A percentile compares a stretch with the other conserved stretches of the same genome.
Evolutionary conservation across 148 eudicot species (phyloP).

Genomic region (Vaccinium myrtillus): DNA sequence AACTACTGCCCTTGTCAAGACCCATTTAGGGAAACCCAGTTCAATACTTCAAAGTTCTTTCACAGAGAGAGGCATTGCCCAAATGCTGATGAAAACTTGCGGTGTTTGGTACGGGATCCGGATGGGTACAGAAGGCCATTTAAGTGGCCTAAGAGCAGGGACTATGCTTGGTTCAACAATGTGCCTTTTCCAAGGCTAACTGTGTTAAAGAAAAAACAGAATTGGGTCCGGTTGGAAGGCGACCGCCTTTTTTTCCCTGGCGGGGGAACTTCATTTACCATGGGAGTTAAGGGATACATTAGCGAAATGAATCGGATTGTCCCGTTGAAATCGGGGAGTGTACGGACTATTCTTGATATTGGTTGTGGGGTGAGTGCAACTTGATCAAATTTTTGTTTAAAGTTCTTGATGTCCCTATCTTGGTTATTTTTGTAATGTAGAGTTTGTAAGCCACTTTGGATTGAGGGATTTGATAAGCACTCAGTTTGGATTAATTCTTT

Average conservation of each 20-base stretch:
- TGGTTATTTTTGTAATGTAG: slow-evolving; percentile 1
- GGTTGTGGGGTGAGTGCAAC: slow-evolving; percentile 58
- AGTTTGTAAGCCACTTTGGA: neutral
- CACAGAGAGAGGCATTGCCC: slow-evolving; percentile 74
- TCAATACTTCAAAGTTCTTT: slow-evolving; percentile 13
- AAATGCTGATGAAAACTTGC: slow-evolving; percentile 23
- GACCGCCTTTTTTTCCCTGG: slow-evolving; percentile 50
- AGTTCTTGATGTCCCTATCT: neutral
- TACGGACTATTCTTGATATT: slow-evolving; percentile 54
- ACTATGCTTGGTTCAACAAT: slow-evolving; percentile 56
- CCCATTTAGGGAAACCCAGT: slow-evolving; percentile 17
- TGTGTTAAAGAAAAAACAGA: slow-evolving; percentile 40
- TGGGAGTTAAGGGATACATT: slow-evolving; percentile 44
- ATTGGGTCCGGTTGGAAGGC: slow-evolving; percentile 53
- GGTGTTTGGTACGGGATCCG: slow-evolving; percentile 53
- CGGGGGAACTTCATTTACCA: slow-evolving; percentile 54
- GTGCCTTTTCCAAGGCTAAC: slow-evolving; percentile 41
- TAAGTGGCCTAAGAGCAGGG: slow-evolving; percentile 57
- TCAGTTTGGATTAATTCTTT: no score
- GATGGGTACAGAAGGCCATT: slow-evolving; percentile 47
- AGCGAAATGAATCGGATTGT: slow-evolving; percentile 32
- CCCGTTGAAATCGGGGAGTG: slow-evolving; percentile 38
- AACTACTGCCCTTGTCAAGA: slow-evolving; percentile 52
- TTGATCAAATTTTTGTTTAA: neutral
- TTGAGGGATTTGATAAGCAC: no score